A percentile compares a stretch with the other conserved stretches of the same genome.
Evolutionary conservation across 345 rosid genomes (phyloP).

Genomic region (Hypericum androsaemum): DNA sequence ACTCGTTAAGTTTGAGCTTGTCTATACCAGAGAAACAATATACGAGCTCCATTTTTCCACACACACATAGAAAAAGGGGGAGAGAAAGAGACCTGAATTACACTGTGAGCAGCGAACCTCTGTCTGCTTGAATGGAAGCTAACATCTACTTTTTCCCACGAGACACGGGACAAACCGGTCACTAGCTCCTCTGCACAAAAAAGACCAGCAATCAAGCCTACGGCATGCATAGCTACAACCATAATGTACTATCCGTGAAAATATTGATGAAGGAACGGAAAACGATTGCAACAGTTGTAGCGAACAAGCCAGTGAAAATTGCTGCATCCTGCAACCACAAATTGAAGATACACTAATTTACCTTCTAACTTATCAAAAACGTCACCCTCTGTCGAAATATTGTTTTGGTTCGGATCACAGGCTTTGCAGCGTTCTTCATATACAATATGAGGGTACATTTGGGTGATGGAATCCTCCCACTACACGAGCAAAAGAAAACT

Average conservation of each 20-base stretch:
- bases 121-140: slow-evolving; percentile 75
- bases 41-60: too few relatives aligned
- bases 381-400: slow-evolving; percentile 31
- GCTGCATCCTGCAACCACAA: slow-evolving; percentile 1
- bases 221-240: neutral
- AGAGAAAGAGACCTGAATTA: slow-evolving; percentile 64
- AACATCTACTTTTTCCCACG: slow-evolving; percentile 97
- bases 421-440: slow-evolving; percentile 85
- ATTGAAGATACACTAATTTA: slow-evolving; percentile 15
- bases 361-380: slow-evolving; percentile 71
- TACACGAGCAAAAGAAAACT: slow-evolving; percentile 15
- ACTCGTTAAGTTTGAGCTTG: too few relatives aligned
- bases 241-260: too few relatives aligned
- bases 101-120: slow-evolving; percentile 88
- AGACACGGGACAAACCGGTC: slow-evolving; percentile 62
- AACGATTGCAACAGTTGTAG: slow-evolving; percentile 1
- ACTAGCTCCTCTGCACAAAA: slow-evolving; percentile 65
- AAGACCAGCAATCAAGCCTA: slow-evolving; percentile 4
- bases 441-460: slow-evolving; percentile 83
- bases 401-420: slow-evolving; percentile 32
- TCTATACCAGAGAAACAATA: too few relatives aligned
- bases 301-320: neutral
- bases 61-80: neutral
- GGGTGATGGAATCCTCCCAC: slow-evolving; percentile 65
- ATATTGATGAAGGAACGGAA: neutral